Evolutionary conservation across 768 basidiomycete species (phyloP), one percentile per base, ranked within the genome.

Genomic region (Russula ochroleuca): DNA sequence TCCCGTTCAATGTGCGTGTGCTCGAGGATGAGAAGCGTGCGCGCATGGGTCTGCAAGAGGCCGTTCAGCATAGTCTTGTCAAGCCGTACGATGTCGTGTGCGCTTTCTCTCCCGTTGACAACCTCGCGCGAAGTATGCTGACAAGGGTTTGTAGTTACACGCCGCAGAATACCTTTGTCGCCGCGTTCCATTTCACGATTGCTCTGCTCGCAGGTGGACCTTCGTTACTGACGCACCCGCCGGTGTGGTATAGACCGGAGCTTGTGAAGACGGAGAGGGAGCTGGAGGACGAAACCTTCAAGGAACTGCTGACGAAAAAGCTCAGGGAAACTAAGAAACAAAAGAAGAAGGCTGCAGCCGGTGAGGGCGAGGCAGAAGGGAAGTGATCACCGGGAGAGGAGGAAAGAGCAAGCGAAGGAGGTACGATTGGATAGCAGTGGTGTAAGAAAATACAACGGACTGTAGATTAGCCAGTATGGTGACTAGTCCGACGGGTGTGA

Each of bases 181-280:
- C 96, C 59, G 91, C 88, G 10, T 97, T 95, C 84, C 95, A 98
- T 80, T 94, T 97, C 79, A 99, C 96, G 49, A 86, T 99, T 71
- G 94, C 93, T 41, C 84, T 99, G 23, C 86, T 91, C 41, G 88
- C 96, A 51, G 89, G 84, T 57, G 97, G 97, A 33, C 96, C 94
- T 28, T 75, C 87, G 33, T 78, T 98, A 67, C 83, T 99, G 75
- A 92, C 92, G 14, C 88, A 90, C 64, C 85, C 91, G 11, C 92
- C 97, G 14, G 71, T 86, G 35, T 98, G 94, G 96, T 98, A 94
- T 80, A 91, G 92, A 71, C 82, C 90, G 37, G 94, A 95, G 71
- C 80, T 96, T 62, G 83, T 97, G 69, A 91, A 92, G 81, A 86
- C 90, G 1, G 89, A 90, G 67, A 94, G 94, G 75, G 85, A 92